A percentile compares a stretch with the other conserved stretches of the same genome.
Evolutionary conservation across 108 stramenopile genomes (phyloP).

Genomic region (Parmales sp.): DNA sequence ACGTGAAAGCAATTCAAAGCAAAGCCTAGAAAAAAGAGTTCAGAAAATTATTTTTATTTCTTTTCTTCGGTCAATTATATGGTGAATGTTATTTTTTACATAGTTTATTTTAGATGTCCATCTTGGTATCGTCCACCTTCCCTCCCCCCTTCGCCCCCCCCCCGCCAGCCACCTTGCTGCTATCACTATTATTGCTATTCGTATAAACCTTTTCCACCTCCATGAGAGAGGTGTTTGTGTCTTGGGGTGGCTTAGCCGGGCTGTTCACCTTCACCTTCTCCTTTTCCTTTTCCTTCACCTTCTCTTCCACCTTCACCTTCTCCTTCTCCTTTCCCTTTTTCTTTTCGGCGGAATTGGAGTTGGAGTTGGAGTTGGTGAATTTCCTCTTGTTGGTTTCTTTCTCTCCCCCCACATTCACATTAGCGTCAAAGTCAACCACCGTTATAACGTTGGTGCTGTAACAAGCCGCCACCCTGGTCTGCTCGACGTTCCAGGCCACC

Average conservation of each 20-base stretch:
- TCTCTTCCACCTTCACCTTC: not conserved
- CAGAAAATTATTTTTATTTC: not conserved
- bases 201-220: no score
- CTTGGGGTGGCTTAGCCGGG: not conserved
- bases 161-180: not conserved
- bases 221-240: no score
- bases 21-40: not conserved
- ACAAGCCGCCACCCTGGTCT: constrained; percentile 74
- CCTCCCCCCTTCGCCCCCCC: no score
- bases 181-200: not conserved
- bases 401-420: not conserved
- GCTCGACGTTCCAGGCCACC: constrained; percentile 85
- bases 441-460: constrained; percentile 78
- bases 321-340: not conserved
- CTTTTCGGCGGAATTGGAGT: not conserved
- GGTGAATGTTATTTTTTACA: not conserved
- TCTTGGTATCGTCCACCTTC: not conserved
- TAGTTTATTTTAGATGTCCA: not conserved
- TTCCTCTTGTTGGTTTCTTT: not conserved
- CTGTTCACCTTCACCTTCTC: not conserved
- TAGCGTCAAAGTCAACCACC: constrained; percentile 62
- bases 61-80: not conserved
- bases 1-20: not conserved
- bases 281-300: not conserved
- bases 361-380: not conserved